Conservation (phyloP, 805 yeast genomes). For the Barnettozyma populi region DNA sequence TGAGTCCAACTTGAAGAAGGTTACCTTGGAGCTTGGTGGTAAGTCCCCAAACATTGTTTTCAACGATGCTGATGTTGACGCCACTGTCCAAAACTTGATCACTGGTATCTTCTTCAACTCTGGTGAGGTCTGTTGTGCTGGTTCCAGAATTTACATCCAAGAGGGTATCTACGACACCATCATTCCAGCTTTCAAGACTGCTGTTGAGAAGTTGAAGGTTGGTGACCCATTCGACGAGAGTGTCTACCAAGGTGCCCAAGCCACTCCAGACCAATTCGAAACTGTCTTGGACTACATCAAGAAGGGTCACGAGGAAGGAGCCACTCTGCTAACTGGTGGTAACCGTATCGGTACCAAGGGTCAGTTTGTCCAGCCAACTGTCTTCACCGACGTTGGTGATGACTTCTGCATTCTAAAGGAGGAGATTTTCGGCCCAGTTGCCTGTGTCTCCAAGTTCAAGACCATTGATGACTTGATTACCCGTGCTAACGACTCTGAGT, state of each 20-base stretch:
- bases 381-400: slow-evolving; percentile 62
- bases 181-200: slow-evolving; percentile 50
- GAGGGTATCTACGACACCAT: slow-evolving; percentile 64
- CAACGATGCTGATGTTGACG: slow-evolving; percentile 57
- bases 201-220: slow-evolving; percentile 55
- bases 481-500: slow-evolving; percentile 64
- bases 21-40: slow-evolving; percentile 80
- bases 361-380: slow-evolving; percentile 67
- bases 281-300: slow-evolving; percentile 65
- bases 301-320: slow-evolving; percentile 63
- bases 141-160: slow-evolving; percentile 74
- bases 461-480: slow-evolving; percentile 62
- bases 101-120: slow-evolving; percentile 73
- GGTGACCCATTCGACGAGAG: slow-evolving; percentile 71
- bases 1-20: slow-evolving; percentile 68
- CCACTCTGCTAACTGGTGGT: slow-evolving; percentile 68
- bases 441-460: slow-evolving; percentile 61
- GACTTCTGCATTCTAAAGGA: slow-evolving; percentile 60
- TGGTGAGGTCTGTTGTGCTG: slow-evolving; percentile 81
- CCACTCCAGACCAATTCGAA: slow-evolving; percentile 62
- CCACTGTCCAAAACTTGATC: slow-evolving; percentile 43
- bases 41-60: slow-evolving; percentile 75
- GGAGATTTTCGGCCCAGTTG: slow-evolving; percentile 81
- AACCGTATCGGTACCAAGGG: slow-evolving; percentile 59
- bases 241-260: slow-evolving; percentile 74